A percentile compares a stretch with the other conserved stretches of the same genome.
These are phyloP conservation scores for Beauveria brongniartii DNA, from an alignment of 2,329 filamentous ascomycete species.

Conservation along the genomic window DNA sequence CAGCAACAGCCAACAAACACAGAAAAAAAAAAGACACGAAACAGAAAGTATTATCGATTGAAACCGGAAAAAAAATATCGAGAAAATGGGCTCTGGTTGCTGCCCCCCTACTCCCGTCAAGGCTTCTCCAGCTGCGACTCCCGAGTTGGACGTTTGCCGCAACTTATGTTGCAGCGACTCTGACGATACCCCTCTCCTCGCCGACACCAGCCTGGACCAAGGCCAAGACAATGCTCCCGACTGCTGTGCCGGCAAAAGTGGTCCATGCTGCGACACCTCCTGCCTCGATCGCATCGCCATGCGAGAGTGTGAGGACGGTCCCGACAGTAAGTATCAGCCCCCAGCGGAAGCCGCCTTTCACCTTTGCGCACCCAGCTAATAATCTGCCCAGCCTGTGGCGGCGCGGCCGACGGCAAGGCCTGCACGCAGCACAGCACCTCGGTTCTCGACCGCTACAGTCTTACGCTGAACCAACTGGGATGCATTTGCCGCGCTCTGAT, in stretches of 20 bases:
- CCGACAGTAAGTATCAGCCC: neutral
- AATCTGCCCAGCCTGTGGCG: slow-evolving; percentile 10
- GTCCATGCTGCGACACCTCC: slow-evolving; percentile 34
- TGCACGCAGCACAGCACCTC: slow-evolving; percentile 30
- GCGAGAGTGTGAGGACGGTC: slow-evolving; percentile 26
- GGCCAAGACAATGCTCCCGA: slow-evolving; percentile 12
- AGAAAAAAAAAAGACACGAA: neutral
- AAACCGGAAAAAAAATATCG: neutral
- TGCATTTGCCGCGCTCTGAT: slow-evolving; percentile 47
- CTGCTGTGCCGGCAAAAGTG: slow-evolving; percentile 34
- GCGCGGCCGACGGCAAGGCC: slow-evolving; percentile 19
- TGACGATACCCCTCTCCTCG: neutral
- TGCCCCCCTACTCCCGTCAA: neutral
- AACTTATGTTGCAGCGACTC: neutral
- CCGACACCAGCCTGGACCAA: neutral
- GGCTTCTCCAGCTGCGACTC: neutral
- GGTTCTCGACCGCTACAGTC: slow-evolving; percentile 31
- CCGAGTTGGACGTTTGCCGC: neutral
- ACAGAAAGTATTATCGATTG: neutral
- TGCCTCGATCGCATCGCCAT: slow-evolving; percentile 37
- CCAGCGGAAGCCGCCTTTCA: neutral
- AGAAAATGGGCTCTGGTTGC: neutral
- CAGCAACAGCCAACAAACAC: neutral
- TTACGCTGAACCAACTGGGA: slow-evolving; percentile 38
- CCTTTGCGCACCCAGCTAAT: neutral